Evolutionary conservation across 768 basidiomycete species (phyloP).

Genomic region (Naganishia friedmannii): DNA sequence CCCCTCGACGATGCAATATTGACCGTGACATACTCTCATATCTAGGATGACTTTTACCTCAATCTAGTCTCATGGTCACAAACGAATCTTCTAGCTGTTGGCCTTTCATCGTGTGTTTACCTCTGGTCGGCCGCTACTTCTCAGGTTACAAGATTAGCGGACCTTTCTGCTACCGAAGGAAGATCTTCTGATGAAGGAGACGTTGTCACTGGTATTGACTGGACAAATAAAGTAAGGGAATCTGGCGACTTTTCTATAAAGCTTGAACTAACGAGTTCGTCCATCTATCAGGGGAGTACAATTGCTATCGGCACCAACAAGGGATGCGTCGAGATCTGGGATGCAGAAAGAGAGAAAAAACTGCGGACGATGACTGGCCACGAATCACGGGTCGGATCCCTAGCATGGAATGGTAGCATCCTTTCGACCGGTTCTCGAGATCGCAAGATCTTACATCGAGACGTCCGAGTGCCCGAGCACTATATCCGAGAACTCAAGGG

Average conservation of each 20-base stretch:
- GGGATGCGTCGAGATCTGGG: constrained; percentile 88
- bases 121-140: constrained; percentile 96
- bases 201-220: constrained; percentile 70
- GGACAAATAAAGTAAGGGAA: constrained; percentile 71
- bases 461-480: constrained; percentile 71
- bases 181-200: constrained; percentile 30
- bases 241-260: not conserved
- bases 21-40: not conserved
- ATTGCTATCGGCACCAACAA: constrained; percentile 90
- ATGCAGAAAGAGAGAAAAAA: constrained; percentile 70
- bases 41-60: constrained; percentile 87
- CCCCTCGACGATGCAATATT: constrained; percentile 16
- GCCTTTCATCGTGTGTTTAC: constrained; percentile 86
- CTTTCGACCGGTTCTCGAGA: constrained; percentile 89
- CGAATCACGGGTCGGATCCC: constrained; percentile 79
- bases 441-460: constrained; percentile 83
- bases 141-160: constrained; percentile 84
- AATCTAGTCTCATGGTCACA: constrained; percentile 97
- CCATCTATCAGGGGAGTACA: constrained; percentile 62
- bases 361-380: constrained; percentile 86
- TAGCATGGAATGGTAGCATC: constrained; percentile 88
- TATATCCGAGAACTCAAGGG: constrained; percentile 63
- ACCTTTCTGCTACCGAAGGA: constrained; percentile 56
- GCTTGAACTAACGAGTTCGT: not conserved
- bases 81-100: constrained; percentile 91